Base-by-base conservation (phyloP, 2,329 filamentous ascomycete species). In the Colletotrichum truncatum region DNA sequence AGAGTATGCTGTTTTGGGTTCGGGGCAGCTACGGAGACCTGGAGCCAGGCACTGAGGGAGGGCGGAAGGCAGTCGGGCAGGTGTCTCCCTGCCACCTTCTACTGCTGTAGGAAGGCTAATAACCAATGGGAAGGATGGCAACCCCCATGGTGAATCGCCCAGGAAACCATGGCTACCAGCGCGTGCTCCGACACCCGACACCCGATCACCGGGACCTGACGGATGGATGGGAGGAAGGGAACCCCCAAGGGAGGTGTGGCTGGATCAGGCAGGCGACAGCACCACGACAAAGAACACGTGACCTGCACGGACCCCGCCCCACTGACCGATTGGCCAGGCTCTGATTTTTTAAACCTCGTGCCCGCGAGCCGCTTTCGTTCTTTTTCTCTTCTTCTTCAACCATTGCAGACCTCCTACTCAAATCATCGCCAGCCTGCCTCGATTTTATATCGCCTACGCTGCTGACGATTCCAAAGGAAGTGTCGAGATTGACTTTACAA, bases 401-500 rank as follows among this genome's bases (percentile, higher is more conserved):
- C 78, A 75, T 58, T 69, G 69, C 79, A 81, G 81, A 84, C 82
- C 82, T 80, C 78, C 75, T 75, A 75, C 74, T 78, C 76, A 78
- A 77, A 77, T 76, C 73, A 78, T 78, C 74, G 78, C 74, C 75
- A 76, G 77, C 75, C 61, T 70, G 69, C 72, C 70, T 69, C 43
- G 54, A 58, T 66, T 58, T 45, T n/a, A 51, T 71, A 70, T 73
- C 70, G 72, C 32, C 71, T 71, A 77, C 73, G 75, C 74, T 76
- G 73, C 83, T 85, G 85, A 77, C 81, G 81, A 82, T 77, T 78
- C 78, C 80, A 82, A 82, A 83, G 77, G 69, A 78, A 82, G 84
- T 80, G 86, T 87, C 86, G 75, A 89, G 86, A 89, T 74, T 70
- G 81, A 85, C 77, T 77, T 77, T 75, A 70, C 72, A 74, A 78